A percentile compares a stretch with the other conserved stretches of the same genome.
Evolutionary conservation across 345 rosid genomes (phyloP).

Genomic region (Syzygium oleosum): DNA sequence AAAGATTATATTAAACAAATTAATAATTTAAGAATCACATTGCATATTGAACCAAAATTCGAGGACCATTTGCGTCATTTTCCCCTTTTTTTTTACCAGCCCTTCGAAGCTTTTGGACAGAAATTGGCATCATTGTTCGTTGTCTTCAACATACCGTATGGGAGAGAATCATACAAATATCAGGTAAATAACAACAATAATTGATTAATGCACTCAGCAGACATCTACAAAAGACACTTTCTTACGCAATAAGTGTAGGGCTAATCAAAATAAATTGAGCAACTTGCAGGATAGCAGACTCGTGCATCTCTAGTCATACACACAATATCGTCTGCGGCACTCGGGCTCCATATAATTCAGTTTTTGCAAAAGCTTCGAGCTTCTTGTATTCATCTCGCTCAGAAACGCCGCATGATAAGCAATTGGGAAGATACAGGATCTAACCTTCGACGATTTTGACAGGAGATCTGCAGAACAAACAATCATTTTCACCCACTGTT

Average conservation of each 20-base stretch:
- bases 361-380: background rate
- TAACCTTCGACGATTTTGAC: slow-evolving; percentile 82
- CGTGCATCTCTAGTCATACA: background rate
- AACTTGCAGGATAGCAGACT: background rate
- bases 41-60: too few relatives aligned
- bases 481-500: background rate
- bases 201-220: background rate
- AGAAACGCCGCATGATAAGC: background rate
- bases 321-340: background rate
- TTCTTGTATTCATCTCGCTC: background rate
- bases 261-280: background rate
- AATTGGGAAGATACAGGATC: background rate
- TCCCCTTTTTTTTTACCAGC: background rate
- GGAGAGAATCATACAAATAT: background rate
- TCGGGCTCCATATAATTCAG: background rate
- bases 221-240: background rate
- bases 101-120: background rate
- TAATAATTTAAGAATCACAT: too few relatives aligned
- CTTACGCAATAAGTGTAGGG: background rate
- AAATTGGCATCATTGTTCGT: background rate
- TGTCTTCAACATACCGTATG: background rate
- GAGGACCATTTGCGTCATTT: background rate
- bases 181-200: background rate
- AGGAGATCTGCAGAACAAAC: slow-evolving; percentile 48
- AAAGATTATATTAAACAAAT: too few relatives aligned